Evolutionary conservation across 2,329 filamentous ascomycete species (phyloP).

Genomic region (Aspergillus fumigatus): DNA sequence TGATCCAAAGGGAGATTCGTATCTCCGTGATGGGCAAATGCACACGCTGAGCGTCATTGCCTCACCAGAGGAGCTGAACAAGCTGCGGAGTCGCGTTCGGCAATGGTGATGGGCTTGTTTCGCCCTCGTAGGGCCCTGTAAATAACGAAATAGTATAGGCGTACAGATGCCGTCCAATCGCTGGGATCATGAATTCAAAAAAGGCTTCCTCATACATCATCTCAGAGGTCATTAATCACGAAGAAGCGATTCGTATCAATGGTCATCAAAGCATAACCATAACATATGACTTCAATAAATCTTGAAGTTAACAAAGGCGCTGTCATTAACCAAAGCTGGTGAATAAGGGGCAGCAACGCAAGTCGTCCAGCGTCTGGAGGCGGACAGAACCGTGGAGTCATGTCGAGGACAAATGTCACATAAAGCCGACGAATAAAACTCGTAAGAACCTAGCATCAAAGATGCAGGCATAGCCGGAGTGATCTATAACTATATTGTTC

Average conservation of each 20-base stretch:
- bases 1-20: slow-evolving; percentile 7
- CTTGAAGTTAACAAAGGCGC: no score
- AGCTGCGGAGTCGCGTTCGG: slow-evolving; percentile 8
- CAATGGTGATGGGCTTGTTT: slow-evolving; percentile 6
- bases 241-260: neutral
- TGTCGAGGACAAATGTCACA: neutral
- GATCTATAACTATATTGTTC: neutral
- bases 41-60: slow-evolving; percentile 11
- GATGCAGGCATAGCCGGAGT: neutral
- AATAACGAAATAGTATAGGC: neutral
- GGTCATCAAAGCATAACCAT: neutral
- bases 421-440: neutral
- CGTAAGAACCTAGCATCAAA: neutral
- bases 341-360: neutral
- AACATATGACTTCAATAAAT: neutral
- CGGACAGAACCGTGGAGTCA: neutral
- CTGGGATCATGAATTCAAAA: neutral
- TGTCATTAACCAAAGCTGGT: neutral
- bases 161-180: neutral
- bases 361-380: no score
- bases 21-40: slow-evolving; percentile 2
- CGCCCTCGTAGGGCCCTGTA: neutral
- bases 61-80: slow-evolving; percentile 14
- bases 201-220: neutral
- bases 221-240: neutral